These are phyloP conservation scores for Triticum aestivum DNA, from an alignment of 176 grass and related monocot species.

Conservation along the genomic window IWGSC_CS_RefSeq_v2.1 NC_057809.1:137992665-137993164, in stretches of 20 bases:
- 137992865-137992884: not conserved
- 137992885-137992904: not conserved
- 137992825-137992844: not conserved
- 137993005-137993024: too few species aligned
- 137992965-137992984: not conserved
- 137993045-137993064: too few species aligned
- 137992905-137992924: not conserved
- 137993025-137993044: too few species aligned
- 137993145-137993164: too few species aligned
- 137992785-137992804: not conserved
- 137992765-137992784: not conserved
- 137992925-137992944: not conserved
- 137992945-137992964: not conserved
- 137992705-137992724: constrained; percentile 35
- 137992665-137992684: constrained; percentile 51
- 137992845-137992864: not conserved
- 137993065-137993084: too few species aligned
- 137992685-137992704: constrained; percentile 57
- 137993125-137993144: too few species aligned
- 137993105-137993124: too few species aligned
- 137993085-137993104: too few species aligned
- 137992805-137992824: not conserved
- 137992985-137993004: too few species aligned
- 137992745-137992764: not conserved
- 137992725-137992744: not conserved